Conservation (phyloP, 306 rosid genomes). For the Corylus heterophylla region DNA sequence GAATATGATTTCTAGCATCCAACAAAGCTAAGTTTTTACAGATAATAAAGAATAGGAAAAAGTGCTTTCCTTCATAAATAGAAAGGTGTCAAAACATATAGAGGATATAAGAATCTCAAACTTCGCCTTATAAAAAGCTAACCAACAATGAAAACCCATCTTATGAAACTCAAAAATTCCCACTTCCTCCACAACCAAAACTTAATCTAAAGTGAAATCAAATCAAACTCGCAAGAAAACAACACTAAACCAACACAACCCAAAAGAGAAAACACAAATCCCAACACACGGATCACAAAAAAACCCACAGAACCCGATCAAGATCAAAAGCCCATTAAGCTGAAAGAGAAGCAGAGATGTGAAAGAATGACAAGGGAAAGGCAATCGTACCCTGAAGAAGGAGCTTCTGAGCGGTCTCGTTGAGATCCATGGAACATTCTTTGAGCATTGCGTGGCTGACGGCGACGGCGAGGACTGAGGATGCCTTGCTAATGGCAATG, state of each 20-base stretch:
- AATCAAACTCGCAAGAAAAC: conserved; percentile 23
- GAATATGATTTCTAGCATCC: conserved; percentile 5
- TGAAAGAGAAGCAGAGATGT: conserved; percentile 6
- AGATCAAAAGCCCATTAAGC: conserved; percentile 30
- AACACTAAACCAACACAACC: conserved; percentile 28
- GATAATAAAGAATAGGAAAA: conserved; percentile 10
- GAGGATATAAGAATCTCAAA: conserved; percentile 32
- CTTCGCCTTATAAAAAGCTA: conserved; percentile 30
- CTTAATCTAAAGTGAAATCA: conserved; percentile 33
- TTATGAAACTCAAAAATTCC: conserved; percentile 42
- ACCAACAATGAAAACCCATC: conserved; percentile 45
- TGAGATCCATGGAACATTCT: conserved; percentile 98
- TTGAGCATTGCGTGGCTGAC: conserved; percentile 74
- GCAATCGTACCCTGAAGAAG: conserved; percentile 72
- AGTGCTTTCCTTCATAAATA: conserved; percentile 11
- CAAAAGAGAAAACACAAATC: conserved; percentile 30
- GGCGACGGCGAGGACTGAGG: too few relatives aligned
- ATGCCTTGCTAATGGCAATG: too few relatives aligned
- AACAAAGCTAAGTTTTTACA: conserved; percentile 30
- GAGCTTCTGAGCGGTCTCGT: conserved; percentile 90
- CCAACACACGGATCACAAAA: conserved; percentile 45
- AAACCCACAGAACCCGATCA: conserved; percentile 29
- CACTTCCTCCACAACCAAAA: conserved; percentile 22
- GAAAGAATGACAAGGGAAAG: not conserved
- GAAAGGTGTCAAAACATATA: conserved; percentile 26